Evolutionary conservation across 176 grass and related monocot species (phyloP), one percentile per base, ranked within the genome.

Genomic region (Hsuehochloa calcarea): DNA sequence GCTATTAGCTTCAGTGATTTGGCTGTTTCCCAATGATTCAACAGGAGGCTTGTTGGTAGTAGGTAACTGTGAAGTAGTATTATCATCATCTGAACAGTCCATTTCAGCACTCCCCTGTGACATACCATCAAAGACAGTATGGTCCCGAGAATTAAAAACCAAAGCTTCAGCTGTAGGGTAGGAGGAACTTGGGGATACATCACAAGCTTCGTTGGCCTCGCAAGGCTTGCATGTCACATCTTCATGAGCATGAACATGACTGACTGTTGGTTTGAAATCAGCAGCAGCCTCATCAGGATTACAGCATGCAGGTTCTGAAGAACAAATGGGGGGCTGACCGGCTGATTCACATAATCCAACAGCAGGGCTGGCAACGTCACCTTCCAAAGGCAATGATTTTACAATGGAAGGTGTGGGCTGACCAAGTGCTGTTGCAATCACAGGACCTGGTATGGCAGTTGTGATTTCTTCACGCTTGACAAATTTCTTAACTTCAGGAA

Each of bases 21-120:
- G 38, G 23, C 19, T 29, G 56, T 61, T 80, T 25, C 74, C 73
- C 40, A 79, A 50, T 80, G 74, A 46, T 22, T 47, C 89, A 45
- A 25, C 61, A 69, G 35, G 74, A 87, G 60, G 74, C 10, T 74
- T 84, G 22, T 43, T 41, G 54, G 51, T 59, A 74, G 16, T 84
- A 75, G 60, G 68, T 74, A 87, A 25, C 35, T 49, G 60, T 68
- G 80, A 87, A 73, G 74, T 25, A 45, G 75, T 68, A 84, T 74
- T 80, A 60, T 60, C 74, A 68, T 87, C 89, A 52, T 90, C 89
- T 84, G 89, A 90, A 68, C 85, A 90, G 61, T 90, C 89, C 89
- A 90, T 90, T 87, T 87, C 81, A 60, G 89, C 89, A 80, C 89
- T 87, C 34, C 89, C 89, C 38, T 90, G 89, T 25, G 85, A 90